Evolutionary conservation across 1,284 basidiomycete genomes (phyloP).

Genomic region (Leccinum pachyderme): DNA sequence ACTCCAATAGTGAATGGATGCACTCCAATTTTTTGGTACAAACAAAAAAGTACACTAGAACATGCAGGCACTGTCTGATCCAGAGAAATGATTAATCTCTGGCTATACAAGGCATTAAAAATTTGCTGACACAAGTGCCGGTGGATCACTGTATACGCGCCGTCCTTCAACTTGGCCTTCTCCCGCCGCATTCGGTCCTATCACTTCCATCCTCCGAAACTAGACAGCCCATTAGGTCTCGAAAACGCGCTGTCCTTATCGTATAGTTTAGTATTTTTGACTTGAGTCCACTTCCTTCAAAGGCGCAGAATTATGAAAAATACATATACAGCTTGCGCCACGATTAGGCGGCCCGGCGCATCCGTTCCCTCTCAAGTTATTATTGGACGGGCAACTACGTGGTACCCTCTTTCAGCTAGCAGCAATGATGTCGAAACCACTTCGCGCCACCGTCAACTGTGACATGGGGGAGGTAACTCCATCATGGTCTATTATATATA

Average conservation of each 20-base stretch:
- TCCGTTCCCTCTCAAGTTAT: conserved; percentile 1
- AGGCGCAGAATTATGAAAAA: neutral
- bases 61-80: too few relatives aligned
- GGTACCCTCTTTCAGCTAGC: neutral
- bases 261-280: neutral
- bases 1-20: too few relatives aligned
- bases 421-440: conserved; percentile 23
- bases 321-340: neutral
- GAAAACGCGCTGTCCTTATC: conserved; percentile 2
- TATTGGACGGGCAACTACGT: neutral
- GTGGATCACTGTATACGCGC: too few relatives aligned
- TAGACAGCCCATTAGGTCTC: conserved; percentile 11
- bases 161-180: conserved; percentile 64
- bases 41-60: too few relatives aligned
- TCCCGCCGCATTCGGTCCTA: conserved; percentile 31
- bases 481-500: neutral
- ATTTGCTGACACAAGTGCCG: too few relatives aligned
- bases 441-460: conserved; percentile 55
- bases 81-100: too few relatives aligned
- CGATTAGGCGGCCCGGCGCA: conserved; percentile 4
- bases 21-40: too few relatives aligned
- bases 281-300: too few relatives aligned
- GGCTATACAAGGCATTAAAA: too few relatives aligned
- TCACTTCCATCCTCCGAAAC: conserved; percentile 27
- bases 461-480: conserved; percentile 59